Evolutionary conservation across 441 rosid species (phyloP).

Genomic region (Populus trichocarpa): DNA sequence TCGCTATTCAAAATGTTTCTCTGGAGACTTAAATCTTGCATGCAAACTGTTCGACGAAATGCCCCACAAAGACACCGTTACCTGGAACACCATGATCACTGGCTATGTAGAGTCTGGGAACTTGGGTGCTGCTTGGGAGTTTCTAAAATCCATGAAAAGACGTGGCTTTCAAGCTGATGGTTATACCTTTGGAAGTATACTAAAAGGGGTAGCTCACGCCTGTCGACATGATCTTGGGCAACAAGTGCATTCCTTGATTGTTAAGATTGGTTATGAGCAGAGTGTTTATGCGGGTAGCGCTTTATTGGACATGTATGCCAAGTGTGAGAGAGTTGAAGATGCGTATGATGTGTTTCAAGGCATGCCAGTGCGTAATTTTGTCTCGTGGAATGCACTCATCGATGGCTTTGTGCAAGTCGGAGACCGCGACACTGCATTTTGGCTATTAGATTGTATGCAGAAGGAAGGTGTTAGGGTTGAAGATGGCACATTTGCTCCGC

Average conservation of each 20-base stretch:
- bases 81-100: constrained; percentile 76
- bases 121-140: constrained; percentile 34
- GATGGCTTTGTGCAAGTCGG: constrained; percentile 49
- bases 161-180: constrained; percentile 39
- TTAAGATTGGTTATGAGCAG: constrained; percentile 39
- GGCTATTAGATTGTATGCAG: constrained; percentile 56
- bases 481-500: constrained; percentile 74
- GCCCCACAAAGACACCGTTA: constrained; percentile 45
- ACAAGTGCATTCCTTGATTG: constrained; percentile 53
- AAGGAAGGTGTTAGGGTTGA: constrained; percentile 39
- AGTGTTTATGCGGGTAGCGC: constrained; percentile 42
- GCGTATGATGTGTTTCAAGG: constrained; percentile 46
- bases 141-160: constrained; percentile 40
- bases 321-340: constrained; percentile 52
- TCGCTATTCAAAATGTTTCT: constrained; percentile 24
- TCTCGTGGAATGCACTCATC: constrained; percentile 73
- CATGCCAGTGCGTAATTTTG: constrained; percentile 47
- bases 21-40: constrained; percentile 28
- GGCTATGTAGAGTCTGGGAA: constrained; percentile 50
- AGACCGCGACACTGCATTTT: constrained; percentile 44
- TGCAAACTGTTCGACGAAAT: constrained; percentile 60
- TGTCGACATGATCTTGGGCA: constrained; percentile 44
- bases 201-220: constrained; percentile 59
- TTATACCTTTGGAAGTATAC: constrained; percentile 54
- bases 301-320: constrained; percentile 65